phyloP scores from a whole-genome alignment of 176 grass and related monocot species.

The Neostapfia colusana region DNA sequence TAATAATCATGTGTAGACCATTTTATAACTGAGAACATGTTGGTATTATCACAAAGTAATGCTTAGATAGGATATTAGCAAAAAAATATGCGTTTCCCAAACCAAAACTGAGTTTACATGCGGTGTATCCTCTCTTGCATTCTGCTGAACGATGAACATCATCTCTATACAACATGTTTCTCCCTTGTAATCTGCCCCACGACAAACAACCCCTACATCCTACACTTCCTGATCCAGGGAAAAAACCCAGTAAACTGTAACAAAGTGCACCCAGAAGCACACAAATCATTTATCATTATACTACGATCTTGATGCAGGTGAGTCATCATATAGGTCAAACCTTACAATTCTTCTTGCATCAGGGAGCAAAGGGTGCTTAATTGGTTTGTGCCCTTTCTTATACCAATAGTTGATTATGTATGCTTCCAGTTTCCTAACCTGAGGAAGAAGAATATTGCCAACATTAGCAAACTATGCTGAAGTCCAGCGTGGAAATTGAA shows the following conservation, averaged over 20 bases:
- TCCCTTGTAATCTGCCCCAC: slow-evolving; percentile 13
- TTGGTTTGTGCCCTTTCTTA: slow-evolving; percentile 49
- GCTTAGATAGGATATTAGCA: neutral
- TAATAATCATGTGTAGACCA: neutral
- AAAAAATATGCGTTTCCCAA: neutral
- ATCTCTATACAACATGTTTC: slow-evolving; percentile 4
- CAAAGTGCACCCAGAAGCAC: neutral
- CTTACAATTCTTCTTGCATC: slow-evolving; percentile 47
- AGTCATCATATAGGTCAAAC: slow-evolving; percentile 46
- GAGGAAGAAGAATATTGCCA: slow-evolving; percentile 26
- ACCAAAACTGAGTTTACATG: neutral
- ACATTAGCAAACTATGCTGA: neutral
- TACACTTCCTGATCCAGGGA: neutral
- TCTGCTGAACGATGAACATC: neutral
- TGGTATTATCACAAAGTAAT: neutral
- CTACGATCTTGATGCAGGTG: slow-evolving; percentile 28
- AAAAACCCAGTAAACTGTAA: neutral
- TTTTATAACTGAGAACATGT: neutral
- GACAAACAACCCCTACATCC: neutral
- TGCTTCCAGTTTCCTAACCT: slow-evolving; percentile 67
- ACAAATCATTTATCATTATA: slow-evolving; percentile 20
- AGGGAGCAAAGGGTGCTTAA: slow-evolving; percentile 52
- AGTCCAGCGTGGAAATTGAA: neutral
- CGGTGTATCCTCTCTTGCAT: neutral
- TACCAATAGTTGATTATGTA: slow-evolving; percentile 55